A percentile compares a stretch with the other conserved stretches of the same genome.
Evolutionary conservation across 306 rosid species (phyloP).

Genomic region (Cicer yamashitae): DNA sequence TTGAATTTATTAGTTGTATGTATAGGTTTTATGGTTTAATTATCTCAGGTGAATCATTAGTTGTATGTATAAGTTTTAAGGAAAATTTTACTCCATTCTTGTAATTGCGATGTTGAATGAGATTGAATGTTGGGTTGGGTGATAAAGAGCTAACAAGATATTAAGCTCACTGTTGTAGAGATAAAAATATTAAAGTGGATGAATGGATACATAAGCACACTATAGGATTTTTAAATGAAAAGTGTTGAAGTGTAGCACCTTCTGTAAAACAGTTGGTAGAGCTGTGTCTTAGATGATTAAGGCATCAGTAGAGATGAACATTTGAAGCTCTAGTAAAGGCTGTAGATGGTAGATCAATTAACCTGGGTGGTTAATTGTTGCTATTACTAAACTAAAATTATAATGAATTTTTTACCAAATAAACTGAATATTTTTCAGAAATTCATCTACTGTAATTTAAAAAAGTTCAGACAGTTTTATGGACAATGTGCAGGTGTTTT

Average conservation of each 20-base stretch:
- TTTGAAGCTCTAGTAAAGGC: no score
- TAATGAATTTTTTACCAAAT: not conserved
- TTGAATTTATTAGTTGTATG: conserved; percentile 32
- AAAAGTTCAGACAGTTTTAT: not conserved
- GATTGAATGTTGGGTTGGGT: not conserved
- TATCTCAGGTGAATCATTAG: not conserved
- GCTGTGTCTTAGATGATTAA: no score
- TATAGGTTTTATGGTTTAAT: not conserved
- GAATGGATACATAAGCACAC: not conserved
- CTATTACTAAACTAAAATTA: conserved; percentile 12
- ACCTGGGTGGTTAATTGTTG: not conserved
- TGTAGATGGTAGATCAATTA: no score
- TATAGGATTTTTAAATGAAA: no score
- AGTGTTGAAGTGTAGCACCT: no score
- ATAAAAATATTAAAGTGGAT: not conserved
- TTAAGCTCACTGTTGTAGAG: not conserved
- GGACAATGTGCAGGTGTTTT: conserved; percentile 1
- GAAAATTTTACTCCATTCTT: not conserved
- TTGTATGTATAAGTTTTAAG: conserved; percentile 18
- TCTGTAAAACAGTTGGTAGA: no score
- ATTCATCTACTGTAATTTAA: not conserved
- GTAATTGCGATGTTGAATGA: not conserved
- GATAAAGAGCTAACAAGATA: not conserved
- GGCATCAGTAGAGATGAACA: no score
- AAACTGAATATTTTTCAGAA: conserved; percentile 16